Conservation (phyloP, 129 eudicot species). For the Centella asiatica region DNA sequence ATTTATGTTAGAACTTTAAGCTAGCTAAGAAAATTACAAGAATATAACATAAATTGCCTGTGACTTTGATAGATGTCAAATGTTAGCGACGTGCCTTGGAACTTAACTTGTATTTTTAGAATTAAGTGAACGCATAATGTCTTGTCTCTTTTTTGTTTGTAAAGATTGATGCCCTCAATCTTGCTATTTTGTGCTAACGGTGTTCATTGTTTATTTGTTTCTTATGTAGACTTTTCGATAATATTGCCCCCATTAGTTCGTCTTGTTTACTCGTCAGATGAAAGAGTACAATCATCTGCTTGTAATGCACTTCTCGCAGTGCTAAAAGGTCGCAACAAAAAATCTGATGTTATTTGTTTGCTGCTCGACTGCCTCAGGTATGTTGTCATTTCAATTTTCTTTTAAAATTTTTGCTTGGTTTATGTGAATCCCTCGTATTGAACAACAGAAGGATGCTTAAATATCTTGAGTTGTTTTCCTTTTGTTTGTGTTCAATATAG, state of each 20-base stretch:
- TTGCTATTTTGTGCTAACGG: not conserved
- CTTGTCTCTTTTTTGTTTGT: too few relatives aligned
- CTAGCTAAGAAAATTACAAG: too few relatives aligned
- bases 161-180: not conserved
- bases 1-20: too few relatives aligned
- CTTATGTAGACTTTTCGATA: slow-evolving; percentile 53
- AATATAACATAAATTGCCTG: too few relatives aligned
- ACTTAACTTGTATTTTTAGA: not conserved
- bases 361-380: slow-evolving; percentile 80
- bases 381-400: not conserved
- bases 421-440: not conserved
- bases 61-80: too few relatives aligned
- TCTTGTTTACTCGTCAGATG: slow-evolving; percentile 39
- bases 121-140: not conserved
- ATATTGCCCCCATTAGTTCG: slow-evolving; percentile 57
- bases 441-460: too few relatives aligned
- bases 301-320: slow-evolving; percentile 41
- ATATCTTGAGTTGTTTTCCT: not conserved
- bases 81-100: not conserved
- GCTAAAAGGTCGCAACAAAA: slow-evolving; percentile 48
- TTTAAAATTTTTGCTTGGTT: not conserved
- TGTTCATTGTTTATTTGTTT: not conserved
- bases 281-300: slow-evolving; percentile 30
- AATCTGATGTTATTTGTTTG: slow-evolving; percentile 46
- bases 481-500: not conserved